phyloP scores from a whole-genome alignment of 148 eudicot genomes.

The Rheum nobile region DNA sequence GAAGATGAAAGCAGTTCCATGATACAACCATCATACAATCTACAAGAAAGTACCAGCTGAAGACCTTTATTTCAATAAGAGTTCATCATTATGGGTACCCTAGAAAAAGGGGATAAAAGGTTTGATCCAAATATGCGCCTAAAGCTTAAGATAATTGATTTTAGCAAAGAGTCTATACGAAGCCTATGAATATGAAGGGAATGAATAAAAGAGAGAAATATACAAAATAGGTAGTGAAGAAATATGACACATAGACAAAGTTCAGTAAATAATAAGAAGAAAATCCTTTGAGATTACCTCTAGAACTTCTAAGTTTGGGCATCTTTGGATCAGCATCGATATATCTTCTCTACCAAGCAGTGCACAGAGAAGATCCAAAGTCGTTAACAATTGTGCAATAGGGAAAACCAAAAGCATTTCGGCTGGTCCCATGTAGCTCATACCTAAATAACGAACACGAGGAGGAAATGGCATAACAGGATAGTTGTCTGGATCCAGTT shows the following conservation, averaged over 20 bases:
- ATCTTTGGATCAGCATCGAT: slow-evolving; percentile 49
- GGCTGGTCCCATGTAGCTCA: slow-evolving; percentile 44
- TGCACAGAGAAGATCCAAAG: slow-evolving; percentile 76
- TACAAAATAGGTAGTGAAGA: not conserved
- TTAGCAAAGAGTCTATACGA: not conserved
- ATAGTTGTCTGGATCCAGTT: slow-evolving; percentile 35
- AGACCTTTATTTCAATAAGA: not conserved
- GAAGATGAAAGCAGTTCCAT: not conserved
- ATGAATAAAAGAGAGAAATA: not conserved
- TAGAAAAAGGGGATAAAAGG: not conserved
- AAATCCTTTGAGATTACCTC: slow-evolving; percentile 46
- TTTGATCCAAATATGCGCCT: not conserved
- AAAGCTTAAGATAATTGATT: not conserved
- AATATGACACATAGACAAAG: not conserved
- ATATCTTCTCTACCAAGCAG: slow-evolving; percentile 62
- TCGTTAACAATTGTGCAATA: slow-evolving; percentile 42
- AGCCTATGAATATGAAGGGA: not conserved
- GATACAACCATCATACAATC: not conserved
- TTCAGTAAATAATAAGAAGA: not conserved
- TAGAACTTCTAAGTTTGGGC: slow-evolving; percentile 82
- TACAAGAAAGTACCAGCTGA: not conserved
- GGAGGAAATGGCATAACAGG: slow-evolving; percentile 43
- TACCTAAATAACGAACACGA: slow-evolving; percentile 42
- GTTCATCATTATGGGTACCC: not conserved
- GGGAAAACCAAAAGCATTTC: slow-evolving; percentile 67